Evolutionary conservation across 2,329 filamentous ascomycete species (phyloP), one percentile per base, ranked within the genome.

Genomic region (Colletotrichum liaoningense): DNA sequence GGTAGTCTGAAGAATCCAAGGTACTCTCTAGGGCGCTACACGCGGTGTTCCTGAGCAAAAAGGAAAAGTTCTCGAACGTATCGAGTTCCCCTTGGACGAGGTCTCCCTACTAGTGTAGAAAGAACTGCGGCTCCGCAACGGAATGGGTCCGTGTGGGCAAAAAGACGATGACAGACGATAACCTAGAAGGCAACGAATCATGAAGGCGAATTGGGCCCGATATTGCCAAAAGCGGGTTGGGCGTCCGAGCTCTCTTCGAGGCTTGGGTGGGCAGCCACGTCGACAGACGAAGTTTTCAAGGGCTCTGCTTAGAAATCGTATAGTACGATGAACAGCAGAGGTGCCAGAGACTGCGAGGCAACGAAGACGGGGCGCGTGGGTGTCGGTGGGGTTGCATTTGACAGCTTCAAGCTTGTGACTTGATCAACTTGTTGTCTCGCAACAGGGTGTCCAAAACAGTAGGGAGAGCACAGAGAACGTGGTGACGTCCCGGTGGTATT

Each of bases 231-330:
- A 64, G 30, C 30, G n/a, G 62, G 16, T 54, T 38, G 28, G n/a
- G 22, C 24, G 28, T 22, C 62, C 46, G 49, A 49, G 22, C 49
- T 19, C 28, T 33, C 42, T 19, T 49, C 16, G 42, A 49, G 42
- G 16, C 38, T 42, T 26, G 28, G 30, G n/a, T 42, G 38, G 38
- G 38, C 38, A 60, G 70, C 56, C 65, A 69, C 65, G 54, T 72
- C 35, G 67, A 33, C 35, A 56, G 59, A 56, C 30, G 49, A 64
- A 56, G n/a, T 64, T 56, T 64, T 64, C 22, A 16, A 24, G n/a
- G 19, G 35, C 4, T 9, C 42, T 73, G 70, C 67, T 73, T 73
- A 73, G 70, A 73, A 73, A 73, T 73, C 70, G 55, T 55, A 65
- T 56, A 24, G 60, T 69, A 69, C 69, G 69, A 63, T 63, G 52